Evolutionary conservation across 495 filamentous ascomycete genomes (phyloP).

Genomic region (Xylona heveae): DNA sequence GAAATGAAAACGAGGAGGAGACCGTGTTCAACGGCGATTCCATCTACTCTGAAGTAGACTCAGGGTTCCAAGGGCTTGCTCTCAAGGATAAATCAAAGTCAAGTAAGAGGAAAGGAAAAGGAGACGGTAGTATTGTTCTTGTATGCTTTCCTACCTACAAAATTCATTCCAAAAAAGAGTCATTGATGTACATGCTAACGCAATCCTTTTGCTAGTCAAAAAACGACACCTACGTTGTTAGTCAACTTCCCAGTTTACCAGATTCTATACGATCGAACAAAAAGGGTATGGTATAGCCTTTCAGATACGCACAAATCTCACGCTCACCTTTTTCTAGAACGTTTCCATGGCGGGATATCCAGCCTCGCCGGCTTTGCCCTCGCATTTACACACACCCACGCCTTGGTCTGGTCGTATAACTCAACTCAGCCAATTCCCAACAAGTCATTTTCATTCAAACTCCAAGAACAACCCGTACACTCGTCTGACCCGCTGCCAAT

Average conservation of each 20-base stretch:
- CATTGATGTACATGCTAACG: constrained; percentile 9
- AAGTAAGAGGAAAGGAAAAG: constrained; percentile 27
- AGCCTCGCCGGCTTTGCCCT: constrained; percentile 51
- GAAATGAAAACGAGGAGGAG: constrained; percentile 19
- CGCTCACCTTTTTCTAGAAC: background rate
- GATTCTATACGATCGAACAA: constrained; percentile 41
- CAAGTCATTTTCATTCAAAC: constrained; percentile 34
- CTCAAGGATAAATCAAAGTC: constrained; percentile 35
- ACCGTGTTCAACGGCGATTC: constrained; percentile 4
- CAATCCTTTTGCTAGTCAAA: constrained; percentile 35
- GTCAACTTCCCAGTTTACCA: constrained; percentile 62
- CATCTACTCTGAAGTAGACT: constrained; percentile 12
- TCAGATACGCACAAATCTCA: constrained; percentile 5
- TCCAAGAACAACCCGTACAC: constrained; percentile 50
- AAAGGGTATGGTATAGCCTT: constrained; percentile 26
- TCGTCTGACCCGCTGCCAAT: constrained; percentile 47
- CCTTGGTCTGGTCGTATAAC: constrained; percentile 75
- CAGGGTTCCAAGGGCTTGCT: constrained; percentile 26
- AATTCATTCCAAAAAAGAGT: background rate
- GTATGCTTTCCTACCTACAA: constrained; percentile 22
- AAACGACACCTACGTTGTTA: constrained; percentile 71
- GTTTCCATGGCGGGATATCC: constrained; percentile 32
- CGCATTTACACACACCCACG: constrained; percentile 54
- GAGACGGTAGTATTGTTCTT: constrained; percentile 39
- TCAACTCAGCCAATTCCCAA: constrained; percentile 26